Conservation (phyloP, 805 yeast genomes). For the Yarrowia deformans region DNA sequence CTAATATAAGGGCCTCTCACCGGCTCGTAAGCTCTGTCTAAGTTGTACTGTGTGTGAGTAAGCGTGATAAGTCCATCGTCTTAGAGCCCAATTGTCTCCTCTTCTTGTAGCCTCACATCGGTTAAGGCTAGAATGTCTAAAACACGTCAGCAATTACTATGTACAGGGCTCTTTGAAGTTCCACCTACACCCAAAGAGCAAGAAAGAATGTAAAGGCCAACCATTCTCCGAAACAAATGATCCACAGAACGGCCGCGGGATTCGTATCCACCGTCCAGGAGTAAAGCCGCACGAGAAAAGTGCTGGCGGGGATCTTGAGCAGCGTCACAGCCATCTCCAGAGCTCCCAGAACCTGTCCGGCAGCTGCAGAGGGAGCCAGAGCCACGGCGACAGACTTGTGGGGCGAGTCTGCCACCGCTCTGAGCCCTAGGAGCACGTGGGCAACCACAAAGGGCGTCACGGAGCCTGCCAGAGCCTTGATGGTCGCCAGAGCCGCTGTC, state of each 20-base stretch:
- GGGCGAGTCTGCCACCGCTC: slow-evolving; percentile 19
- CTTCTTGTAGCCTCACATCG: too few species aligned
- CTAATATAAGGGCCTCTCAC: too few species aligned
- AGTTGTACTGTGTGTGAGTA: too few species aligned
- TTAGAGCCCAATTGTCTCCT: too few species aligned
- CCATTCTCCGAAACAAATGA: slow-evolving; percentile 34
- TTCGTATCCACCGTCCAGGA: slow-evolving; percentile 16
- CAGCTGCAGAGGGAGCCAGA: slow-evolving; percentile 22
- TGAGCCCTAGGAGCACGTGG: slow-evolving; percentile 16
- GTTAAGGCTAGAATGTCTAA: too few species aligned
- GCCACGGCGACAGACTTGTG: slow-evolving; percentile 29
- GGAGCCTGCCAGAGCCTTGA: slow-evolving; percentile 18
- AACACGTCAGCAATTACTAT: too few species aligned
- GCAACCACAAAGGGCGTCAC: slow-evolving; percentile 13
- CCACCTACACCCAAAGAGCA: background rate
- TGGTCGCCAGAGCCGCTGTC: slow-evolving; percentile 11
- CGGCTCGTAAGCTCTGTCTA: too few species aligned
- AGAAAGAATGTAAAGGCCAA: background rate
- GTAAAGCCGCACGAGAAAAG: background rate
- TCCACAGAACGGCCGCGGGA: slow-evolving; percentile 8
- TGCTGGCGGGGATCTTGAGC: slow-evolving; percentile 25
- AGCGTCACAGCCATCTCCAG: slow-evolving; percentile 24
- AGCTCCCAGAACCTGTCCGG: slow-evolving; percentile 31
- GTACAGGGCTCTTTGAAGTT: too few species aligned
- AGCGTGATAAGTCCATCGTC: too few species aligned